phyloP scores from a whole-genome alignment of 441 rosid species.

The Pelargonium cotyledonis region DNA sequence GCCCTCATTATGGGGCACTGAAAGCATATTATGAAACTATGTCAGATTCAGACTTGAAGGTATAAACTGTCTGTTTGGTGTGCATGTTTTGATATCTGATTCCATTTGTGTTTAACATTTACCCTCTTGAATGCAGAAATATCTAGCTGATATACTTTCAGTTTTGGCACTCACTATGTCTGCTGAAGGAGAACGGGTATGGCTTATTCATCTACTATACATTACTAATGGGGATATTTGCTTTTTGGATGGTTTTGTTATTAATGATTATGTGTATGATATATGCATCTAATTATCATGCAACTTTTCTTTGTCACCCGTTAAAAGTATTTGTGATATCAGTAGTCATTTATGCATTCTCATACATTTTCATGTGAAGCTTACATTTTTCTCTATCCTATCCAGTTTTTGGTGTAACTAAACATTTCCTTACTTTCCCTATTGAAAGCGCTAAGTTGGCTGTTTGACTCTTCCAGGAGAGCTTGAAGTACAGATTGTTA shows the following conservation, averaged over 20 bases:
- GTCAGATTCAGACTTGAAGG: slow-evolving; percentile 69
- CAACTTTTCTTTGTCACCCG: not conserved
- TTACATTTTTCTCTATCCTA: not conserved
- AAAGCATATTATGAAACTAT: slow-evolving; percentile 59
- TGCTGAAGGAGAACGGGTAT: slow-evolving; percentile 95
- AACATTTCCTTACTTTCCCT: not conserved
- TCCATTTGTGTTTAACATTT: slow-evolving; percentile 4
- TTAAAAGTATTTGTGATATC: too few relatives aligned
- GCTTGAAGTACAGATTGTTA: slow-evolving; percentile 76
- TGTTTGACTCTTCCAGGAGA: slow-evolving; percentile 52
- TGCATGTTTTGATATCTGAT: not conserved
- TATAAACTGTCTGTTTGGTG: slow-evolving; percentile 23
- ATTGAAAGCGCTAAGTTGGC: not conserved
- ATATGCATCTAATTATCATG: not conserved
- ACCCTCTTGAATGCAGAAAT: slow-evolving; percentile 50
- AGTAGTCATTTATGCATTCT: not conserved
- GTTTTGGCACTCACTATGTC: slow-evolving; percentile 96
- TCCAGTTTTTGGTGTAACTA: not conserved
- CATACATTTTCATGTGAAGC: not conserved
- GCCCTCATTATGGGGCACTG: slow-evolving; percentile 90
- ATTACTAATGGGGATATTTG: not conserved
- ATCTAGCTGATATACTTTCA: slow-evolving; percentile 83
- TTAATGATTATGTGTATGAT: slow-evolving; percentile 2
- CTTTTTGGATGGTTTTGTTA: not conserved
- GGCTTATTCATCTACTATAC: slow-evolving; percentile 5